phyloP scores from a whole-genome alignment of 805 yeast species.

The Saccharomycopsis fermentans region DNA sequence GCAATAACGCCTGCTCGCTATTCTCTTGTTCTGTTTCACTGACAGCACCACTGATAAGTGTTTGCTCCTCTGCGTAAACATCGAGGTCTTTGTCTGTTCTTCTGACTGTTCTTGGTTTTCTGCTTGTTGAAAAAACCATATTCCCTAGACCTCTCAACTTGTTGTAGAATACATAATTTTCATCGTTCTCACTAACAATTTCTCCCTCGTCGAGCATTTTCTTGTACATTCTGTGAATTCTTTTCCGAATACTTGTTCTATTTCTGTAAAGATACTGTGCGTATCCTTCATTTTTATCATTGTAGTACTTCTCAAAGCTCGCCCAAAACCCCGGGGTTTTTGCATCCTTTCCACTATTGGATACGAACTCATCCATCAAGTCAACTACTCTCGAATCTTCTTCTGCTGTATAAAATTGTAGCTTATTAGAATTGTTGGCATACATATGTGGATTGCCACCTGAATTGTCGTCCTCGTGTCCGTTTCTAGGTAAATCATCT shows the following conservation, averaged over 20 bases:
- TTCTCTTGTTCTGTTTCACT: neutral
- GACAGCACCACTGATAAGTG: neutral
- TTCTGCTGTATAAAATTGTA: constrained; percentile 7
- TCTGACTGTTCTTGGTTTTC: neutral
- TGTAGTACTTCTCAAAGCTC: constrained; percentile 9
- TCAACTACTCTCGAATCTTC: constrained; percentile 11
- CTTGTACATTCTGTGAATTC: constrained; percentile 13
- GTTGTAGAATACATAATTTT: constrained; percentile 1
- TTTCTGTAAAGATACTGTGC: constrained; percentile 4
- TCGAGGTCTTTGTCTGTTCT: neutral
- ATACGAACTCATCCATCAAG: constrained; percentile 2
- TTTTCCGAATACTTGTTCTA: constrained; percentile 11
- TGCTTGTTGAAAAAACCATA: constrained; percentile 3
- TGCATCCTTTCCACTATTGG: constrained; percentile 2
- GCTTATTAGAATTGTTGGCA: constrained; percentile 5
- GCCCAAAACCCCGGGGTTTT: constrained; percentile 15
- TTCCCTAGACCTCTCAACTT: constrained; percentile 7
- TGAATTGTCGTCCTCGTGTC: neutral
- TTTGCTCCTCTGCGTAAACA: neutral
- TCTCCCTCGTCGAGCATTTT: constrained; percentile 9
- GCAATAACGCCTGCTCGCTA: neutral
- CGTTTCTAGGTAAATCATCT: neutral
- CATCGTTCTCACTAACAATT: constrained; percentile 1
- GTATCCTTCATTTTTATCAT: neutral
- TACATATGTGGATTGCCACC: neutral